A percentile compares a stretch with the other conserved stretches of the same genome.
These are phyloP conservation scores for Phytophthora hibernalis DNA, from an alignment of 352 stramenopile genomes.

Conservation along the genomic window DNA sequence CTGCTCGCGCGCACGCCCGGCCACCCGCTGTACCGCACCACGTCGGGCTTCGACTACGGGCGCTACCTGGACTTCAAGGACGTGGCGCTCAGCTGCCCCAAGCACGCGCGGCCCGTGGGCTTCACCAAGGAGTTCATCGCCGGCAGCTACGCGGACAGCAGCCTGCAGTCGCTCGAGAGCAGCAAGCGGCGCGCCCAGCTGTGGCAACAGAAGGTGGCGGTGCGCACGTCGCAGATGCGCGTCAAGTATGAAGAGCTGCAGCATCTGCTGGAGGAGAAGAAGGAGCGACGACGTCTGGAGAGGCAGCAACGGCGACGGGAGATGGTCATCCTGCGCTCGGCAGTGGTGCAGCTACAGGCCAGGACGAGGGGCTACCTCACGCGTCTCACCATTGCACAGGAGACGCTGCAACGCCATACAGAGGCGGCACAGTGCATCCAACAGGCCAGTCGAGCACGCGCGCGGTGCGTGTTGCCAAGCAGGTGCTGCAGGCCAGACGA, in stretches of 20 bases:
- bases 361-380: constrained; percentile 44
- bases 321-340: constrained; percentile 31
- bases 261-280: constrained; percentile 55
- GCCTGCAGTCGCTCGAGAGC: constrained; percentile 66
- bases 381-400: constrained; percentile 21
- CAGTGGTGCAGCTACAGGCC: constrained; percentile 37
- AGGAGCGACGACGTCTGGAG: constrained; percentile 39
- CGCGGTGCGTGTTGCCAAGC: constrained; percentile 52
- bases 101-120: constrained; percentile 45
- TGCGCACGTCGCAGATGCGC: constrained; percentile 66
- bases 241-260: constrained; percentile 72
- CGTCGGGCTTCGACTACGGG: constrained; percentile 67
- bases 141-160: constrained; percentile 57
- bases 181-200: constrained; percentile 52
- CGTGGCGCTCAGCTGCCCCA: constrained; percentile 56
- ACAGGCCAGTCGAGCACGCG: constrained; percentile 46
- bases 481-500: constrained; percentile 42
- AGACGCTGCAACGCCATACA: constrained; percentile 38
- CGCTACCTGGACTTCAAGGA: constrained; percentile 66
- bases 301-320: constrained; percentile 51
- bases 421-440: constrained; percentile 58
- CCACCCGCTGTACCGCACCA: constrained; percentile 70
- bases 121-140: constrained; percentile 74
- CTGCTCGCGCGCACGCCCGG: constrained; percentile 37
- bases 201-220: constrained; percentile 62